Percentiles rank a stretch among this genome's conserved stretches.
Evolutionary conservation across 2,329 filamentous ascomycete genomes (phyloP).

Genomic region (Trichoderma afroharzianum): DNA sequence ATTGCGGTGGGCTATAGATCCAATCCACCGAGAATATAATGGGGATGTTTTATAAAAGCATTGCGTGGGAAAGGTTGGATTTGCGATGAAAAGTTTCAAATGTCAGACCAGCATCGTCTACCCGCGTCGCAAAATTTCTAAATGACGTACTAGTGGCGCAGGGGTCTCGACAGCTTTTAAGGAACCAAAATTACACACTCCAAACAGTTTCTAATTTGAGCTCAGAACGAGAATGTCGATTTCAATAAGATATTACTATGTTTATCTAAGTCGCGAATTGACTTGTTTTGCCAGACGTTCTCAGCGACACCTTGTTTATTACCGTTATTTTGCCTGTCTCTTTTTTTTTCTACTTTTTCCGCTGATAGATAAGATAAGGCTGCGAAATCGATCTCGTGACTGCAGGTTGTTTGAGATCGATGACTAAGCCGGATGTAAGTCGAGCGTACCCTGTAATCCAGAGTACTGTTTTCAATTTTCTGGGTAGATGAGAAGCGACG

Average conservation of each 20-base stretch:
- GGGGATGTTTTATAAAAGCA: neutral
- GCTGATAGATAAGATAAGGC: neutral
- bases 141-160: slow-evolving; percentile 9
- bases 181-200: neutral
- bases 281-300: neutral
- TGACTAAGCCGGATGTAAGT: neutral
- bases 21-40: neutral
- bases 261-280: neutral
- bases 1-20: slow-evolving; percentile 12
- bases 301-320: neutral
- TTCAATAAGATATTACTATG: neutral
- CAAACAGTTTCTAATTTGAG: neutral
- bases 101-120: neutral
- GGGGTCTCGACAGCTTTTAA: neutral
- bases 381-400: neutral
- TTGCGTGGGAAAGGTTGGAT: neutral
- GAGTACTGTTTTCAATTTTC: neutral
- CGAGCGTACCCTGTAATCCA: neutral
- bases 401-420: neutral
- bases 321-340: neutral
- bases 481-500: neutral
- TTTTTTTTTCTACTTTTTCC: neutral
- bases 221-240: neutral
- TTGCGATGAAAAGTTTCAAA: neutral
- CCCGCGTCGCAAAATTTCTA: neutral